Evolutionary conservation across 306 rosid genomes (phyloP).

Genomic region (Mucuna pruriens): DNA sequence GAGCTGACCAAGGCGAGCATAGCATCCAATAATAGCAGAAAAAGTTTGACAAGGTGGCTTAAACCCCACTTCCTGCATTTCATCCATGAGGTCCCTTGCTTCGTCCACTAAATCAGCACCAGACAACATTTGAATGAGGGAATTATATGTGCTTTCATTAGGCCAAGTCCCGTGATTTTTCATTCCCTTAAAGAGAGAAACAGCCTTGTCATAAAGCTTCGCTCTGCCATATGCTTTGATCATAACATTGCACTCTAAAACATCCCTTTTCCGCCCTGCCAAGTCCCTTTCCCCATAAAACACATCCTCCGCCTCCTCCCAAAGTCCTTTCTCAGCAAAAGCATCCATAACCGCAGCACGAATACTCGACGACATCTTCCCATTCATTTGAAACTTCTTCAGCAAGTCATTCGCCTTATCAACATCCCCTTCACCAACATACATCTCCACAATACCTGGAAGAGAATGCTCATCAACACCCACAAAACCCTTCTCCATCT

Average conservation of each 20-base stretch:
- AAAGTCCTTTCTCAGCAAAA: constrained; percentile 83
- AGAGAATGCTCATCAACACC: constrained; percentile 66
- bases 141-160: constrained; percentile 75
- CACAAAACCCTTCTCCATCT: constrained; percentile 64
- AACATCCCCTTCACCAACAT: constrained; percentile 62
- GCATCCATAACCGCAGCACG: constrained; percentile 74
- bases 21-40: constrained; percentile 81
- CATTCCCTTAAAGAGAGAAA: constrained; percentile 77
- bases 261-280: constrained; percentile 55
- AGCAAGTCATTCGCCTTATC: constrained; percentile 58
- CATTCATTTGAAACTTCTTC: constrained; percentile 52
- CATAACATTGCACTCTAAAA: constrained; percentile 82
- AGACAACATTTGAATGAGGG: constrained; percentile 86
- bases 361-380: constrained; percentile 55
- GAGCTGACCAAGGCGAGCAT: constrained; percentile 75
- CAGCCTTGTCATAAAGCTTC: constrained; percentile 71
- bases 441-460: constrained; percentile 78
- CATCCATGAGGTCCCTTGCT: constrained; percentile 65
- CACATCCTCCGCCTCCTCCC: constrained; percentile 75
- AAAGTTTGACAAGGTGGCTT: constrained; percentile 69
- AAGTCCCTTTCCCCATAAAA: constrained; percentile 60
- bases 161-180: constrained; percentile 80
- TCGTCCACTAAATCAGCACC: constrained; percentile 75
- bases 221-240: constrained; percentile 87
- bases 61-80: constrained; percentile 75